These are phyloP conservation scores for Zygoascus flipseniorum DNA, from an alignment of 805 yeast species.

Conservation along the genomic window DNA sequence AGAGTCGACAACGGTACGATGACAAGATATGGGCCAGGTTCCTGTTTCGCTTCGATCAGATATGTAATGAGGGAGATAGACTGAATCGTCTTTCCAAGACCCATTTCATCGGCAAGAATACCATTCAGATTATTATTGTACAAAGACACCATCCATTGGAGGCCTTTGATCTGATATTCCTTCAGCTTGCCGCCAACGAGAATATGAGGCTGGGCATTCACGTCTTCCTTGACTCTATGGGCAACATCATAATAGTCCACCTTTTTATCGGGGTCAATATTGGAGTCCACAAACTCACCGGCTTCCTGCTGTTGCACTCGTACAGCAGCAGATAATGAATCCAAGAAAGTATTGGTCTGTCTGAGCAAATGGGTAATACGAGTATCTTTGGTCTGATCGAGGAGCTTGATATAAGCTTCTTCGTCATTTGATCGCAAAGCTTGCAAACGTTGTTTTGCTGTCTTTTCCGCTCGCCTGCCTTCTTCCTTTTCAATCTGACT, in stretches of 20 bases:
- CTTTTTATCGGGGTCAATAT: constrained; percentile 36
- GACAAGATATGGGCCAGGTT: constrained; percentile 79
- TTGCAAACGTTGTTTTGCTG: constrained; percentile 95
- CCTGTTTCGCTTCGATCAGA: constrained; percentile 65
- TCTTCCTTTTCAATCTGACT: constrained; percentile 80
- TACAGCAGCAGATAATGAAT: constrained; percentile 84
- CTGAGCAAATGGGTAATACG: constrained; percentile 89
- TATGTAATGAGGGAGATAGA: constrained; percentile 81
- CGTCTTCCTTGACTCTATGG: constrained; percentile 74
- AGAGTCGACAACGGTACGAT: constrained; percentile 91
- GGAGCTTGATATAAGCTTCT: constrained; percentile 89
- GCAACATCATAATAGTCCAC: constrained; percentile 91
- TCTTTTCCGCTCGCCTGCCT: constrained; percentile 76
- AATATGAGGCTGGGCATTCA: constrained; percentile 70
- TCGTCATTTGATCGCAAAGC: constrained; percentile 95
- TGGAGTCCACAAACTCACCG: constrained; percentile 9
- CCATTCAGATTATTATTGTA: constrained; percentile 92
- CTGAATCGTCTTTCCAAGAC: constrained; percentile 94
- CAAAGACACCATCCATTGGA: constrained; percentile 97
- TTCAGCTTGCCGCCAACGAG: constrained; percentile 86
- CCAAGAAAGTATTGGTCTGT: constrained; percentile 88
- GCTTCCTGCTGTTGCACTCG: constrained; percentile 73
- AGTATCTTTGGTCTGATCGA: constrained; percentile 95
- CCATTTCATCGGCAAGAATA: constrained; percentile 97
- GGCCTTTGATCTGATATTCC: constrained; percentile 88